A percentile compares a stretch with the other conserved stretches of the same genome.
phyloP scores from a whole-genome alignment of 495 filamentous ascomycete genomes.

The Neurospora sp. region DNA sequence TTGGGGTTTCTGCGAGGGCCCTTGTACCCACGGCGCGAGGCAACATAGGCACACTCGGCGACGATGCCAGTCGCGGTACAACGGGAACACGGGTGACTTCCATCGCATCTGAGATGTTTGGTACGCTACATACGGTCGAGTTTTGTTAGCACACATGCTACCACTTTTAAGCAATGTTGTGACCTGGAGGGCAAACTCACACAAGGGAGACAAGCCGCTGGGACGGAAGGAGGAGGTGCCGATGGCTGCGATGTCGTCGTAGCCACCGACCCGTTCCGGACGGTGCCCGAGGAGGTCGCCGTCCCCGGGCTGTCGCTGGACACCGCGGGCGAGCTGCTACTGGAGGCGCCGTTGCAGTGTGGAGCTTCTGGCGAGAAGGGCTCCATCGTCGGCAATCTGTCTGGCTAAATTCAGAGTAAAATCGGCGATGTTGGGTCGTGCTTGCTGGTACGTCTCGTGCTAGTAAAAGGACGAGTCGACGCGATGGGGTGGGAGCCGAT shows the following conservation, averaged over 20 bases:
- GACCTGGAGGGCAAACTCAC: conserved; percentile 24
- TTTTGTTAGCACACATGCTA: conserved; percentile 6
- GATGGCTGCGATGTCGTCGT: conserved; percentile 24
- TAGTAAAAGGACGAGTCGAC: not conserved
- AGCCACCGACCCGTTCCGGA: not conserved
- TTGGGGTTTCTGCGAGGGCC: conserved; percentile 32
- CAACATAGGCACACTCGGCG: conserved; percentile 37
- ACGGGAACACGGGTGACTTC: conserved; percentile 33
- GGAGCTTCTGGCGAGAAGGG: conserved; percentile 22
- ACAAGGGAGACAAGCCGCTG: conserved; percentile 38
- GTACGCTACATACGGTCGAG: conserved; percentile 21
- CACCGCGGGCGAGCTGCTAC: conserved; percentile 21
- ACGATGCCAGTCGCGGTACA: conserved; percentile 24
- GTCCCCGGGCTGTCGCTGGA: conserved; percentile 21
- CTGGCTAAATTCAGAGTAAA: not conserved
- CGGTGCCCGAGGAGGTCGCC: conserved; percentile 19
- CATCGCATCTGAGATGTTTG: conserved; percentile 44
- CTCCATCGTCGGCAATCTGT: conserved; percentile 23
- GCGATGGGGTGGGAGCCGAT: not conserved
- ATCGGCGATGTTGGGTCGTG: not conserved
- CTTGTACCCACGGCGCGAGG: conserved; percentile 43
- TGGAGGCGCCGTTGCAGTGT: conserved; percentile 19
- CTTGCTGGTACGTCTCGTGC: not conserved
- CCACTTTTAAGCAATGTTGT: conserved; percentile 8
- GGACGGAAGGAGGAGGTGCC: conserved; percentile 29